Evolutionary conservation across 73 alveolate genomes (phyloP).

Genomic region (Stentor roeselii): DNA sequence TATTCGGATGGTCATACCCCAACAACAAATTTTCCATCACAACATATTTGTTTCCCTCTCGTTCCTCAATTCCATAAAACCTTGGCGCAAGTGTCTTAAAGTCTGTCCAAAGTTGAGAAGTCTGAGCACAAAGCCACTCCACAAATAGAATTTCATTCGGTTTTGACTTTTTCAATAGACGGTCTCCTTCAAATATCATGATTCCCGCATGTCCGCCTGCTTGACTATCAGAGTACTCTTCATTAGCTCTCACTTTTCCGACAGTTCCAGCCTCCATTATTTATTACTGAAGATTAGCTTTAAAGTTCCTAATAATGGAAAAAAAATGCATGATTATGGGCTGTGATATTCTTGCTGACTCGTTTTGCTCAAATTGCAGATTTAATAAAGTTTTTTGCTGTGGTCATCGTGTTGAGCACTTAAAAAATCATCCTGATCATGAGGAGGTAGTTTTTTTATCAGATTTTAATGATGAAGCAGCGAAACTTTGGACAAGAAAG

Average conservation of each 20-base stretch:
- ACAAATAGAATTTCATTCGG: not conserved
- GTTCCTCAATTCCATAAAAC: constrained; percentile 15
- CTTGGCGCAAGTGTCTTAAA: not conserved
- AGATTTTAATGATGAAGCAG: too few relatives aligned
- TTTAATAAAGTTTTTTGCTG: too few relatives aligned
- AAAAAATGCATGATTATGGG: too few relatives aligned
- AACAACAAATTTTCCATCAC: constrained; percentile 9
- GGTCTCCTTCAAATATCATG: constrained; percentile 13
- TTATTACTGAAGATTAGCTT: too few relatives aligned
- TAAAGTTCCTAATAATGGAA: too few relatives aligned
- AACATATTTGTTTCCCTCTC: not conserved
- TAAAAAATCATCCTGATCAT: too few relatives aligned
- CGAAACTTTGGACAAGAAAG: too few relatives aligned
- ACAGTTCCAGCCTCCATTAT: not conserved
- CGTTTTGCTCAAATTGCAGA: too few relatives aligned
- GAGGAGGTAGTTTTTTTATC: too few relatives aligned
- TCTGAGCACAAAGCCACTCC: not conserved
- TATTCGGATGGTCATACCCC: not conserved
- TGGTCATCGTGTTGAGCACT: too few relatives aligned
- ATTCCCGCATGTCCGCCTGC: constrained; percentile 24
- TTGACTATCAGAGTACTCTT: constrained; percentile 11
- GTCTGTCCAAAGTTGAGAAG: not conserved
- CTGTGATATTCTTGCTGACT: too few relatives aligned
- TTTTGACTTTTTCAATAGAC: not conserved
- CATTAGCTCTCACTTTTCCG: not conserved